Evolutionary conservation across 805 yeast species (phyloP).

Genomic region (Candida qinlingensis): DNA sequence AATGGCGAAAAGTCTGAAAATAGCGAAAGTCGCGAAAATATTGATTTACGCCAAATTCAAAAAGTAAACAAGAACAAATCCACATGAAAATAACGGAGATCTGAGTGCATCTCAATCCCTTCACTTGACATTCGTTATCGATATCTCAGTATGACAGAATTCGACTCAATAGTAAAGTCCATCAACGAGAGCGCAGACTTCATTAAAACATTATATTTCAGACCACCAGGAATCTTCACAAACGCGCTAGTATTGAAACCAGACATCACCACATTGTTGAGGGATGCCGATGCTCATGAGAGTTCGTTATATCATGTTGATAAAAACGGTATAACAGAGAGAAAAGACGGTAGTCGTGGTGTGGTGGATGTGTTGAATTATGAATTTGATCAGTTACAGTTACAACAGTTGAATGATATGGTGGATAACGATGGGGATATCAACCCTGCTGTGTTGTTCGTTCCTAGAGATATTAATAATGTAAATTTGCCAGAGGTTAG

Average conservation of each 20-base stretch:
- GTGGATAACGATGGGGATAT: background rate
- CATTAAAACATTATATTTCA: slow-evolving; percentile 36
- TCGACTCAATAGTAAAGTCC: slow-evolving; percentile 7
- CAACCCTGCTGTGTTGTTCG: slow-evolving; percentile 19
- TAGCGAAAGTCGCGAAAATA: background rate
- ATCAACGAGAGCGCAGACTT: slow-evolving; percentile 16
- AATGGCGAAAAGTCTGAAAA: background rate
- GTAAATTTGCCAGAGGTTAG: slow-evolving; percentile 12
- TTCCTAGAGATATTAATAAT: slow-evolving; percentile 17
- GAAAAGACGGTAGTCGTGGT: slow-evolving; percentile 47
- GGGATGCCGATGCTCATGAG: slow-evolving; percentile 54
- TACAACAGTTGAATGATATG: slow-evolving; percentile 23
- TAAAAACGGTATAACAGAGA: slow-evolving; percentile 32
- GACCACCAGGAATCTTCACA: slow-evolving; percentile 57
- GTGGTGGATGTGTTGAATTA: slow-evolving; percentile 30
- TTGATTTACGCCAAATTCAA: too few species aligned
- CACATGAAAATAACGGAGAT: too few species aligned
- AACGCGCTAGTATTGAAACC: slow-evolving; percentile 53
- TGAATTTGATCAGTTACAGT: slow-evolving; percentile 29
- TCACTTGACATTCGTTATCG: background rate
- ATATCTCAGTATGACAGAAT: slow-evolving; percentile 10
- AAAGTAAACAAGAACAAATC: too few species aligned
- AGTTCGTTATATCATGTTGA: slow-evolving; percentile 43
- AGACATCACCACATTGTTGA: slow-evolving; percentile 48
- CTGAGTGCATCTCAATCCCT: too few species aligned